Base-by-base conservation (phyloP, 441 rosid species). In the Croton setiger region DNA sequence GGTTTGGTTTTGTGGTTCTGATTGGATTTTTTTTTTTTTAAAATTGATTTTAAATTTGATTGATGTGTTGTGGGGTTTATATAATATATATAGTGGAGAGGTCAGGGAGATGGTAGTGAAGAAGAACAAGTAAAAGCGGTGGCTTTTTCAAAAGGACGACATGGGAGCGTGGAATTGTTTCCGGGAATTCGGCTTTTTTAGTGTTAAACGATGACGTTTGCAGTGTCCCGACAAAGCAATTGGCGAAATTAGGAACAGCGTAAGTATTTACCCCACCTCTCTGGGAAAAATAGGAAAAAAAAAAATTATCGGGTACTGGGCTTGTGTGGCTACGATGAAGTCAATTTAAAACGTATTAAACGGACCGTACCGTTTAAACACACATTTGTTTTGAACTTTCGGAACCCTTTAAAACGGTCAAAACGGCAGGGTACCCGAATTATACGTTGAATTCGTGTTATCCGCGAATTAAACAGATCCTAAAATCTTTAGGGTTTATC, bases 141-240 rank as follows among this genome's bases (percentile, higher is more conserved):
- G 60, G 33, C 60, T 43, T 54, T 66, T 66, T 66, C 8, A 47
- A 66, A 53, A 39, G 59, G 41, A 47, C 55, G 14, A 31, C 4
- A 18, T 51, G 44, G 68, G 68, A 59, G 59, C 68, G 59, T 65
- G 68, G 18, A 52, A 10, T 21, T 43, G 23, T 36, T 52, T 52
- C 59, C 59, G 35, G 11, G 13, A 11, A 35, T 37, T 65, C 12
- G 18, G 35, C 0, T 51, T 64, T 53, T 33, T 7, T 17, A n/a
- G 57, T 4, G 18, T 1, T 2, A 65, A 51, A 64, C 68, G 68
- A 11, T 23, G 35, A 36, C 60, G 68, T 39, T 1, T 65, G n/a
- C 21, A 11, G 10, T 13, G 52, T 47, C 7, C n/a, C 52, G 7
- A 47, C 52, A 47, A 15, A 47, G 14, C n/a, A 14, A 47, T 14